Percentiles rank a stretch among this genome's conserved stretches.
phyloP scores from a whole-genome alignment of 768 basidiomycete species.

The Favolaschia claudopus region DNA sequence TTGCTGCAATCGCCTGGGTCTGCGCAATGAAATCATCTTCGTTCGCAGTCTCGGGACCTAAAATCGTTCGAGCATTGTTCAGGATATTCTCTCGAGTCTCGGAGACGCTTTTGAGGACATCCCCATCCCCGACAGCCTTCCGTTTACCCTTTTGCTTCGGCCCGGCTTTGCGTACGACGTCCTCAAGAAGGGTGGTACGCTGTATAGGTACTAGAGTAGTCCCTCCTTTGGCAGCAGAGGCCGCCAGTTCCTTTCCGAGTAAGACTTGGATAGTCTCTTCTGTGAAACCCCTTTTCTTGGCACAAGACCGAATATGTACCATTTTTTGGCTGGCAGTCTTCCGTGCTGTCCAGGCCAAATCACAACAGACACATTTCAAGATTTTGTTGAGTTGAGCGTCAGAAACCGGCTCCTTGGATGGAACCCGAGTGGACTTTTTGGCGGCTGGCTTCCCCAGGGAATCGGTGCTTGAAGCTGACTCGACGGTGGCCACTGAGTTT shows the following conservation, averaged over 20 bases:
- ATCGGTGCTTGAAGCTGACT: constrained; percentile 16
- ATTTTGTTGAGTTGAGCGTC: constrained; percentile 57
- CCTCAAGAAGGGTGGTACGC: constrained; percentile 58
- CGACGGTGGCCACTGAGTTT: constrained; percentile 23
- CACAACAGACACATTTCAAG: constrained; percentile 69
- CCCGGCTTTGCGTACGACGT: constrained; percentile 54
- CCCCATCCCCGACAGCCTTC: constrained; percentile 38
- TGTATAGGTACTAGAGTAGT: constrained; percentile 18
- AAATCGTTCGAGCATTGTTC: constrained; percentile 43
- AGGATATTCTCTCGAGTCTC: constrained; percentile 55
- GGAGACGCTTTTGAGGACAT: constrained; percentile 54
- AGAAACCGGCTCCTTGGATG: constrained; percentile 41
- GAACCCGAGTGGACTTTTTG: constrained; percentile 15
- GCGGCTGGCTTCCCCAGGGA: constrained; percentile 14
- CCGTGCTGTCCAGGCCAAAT: constrained; percentile 70
- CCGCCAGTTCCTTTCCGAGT: constrained; percentile 55
- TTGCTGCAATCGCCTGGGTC: constrained; percentile 23
- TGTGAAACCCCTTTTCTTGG: constrained; percentile 62
- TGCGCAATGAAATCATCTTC: constrained; percentile 13
- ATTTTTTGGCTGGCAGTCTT: constrained; percentile 72
- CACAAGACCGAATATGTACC: constrained; percentile 72
- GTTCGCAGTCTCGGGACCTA: constrained; percentile 31
- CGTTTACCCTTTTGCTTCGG: constrained; percentile 55
- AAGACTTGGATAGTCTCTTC: constrained; percentile 63
- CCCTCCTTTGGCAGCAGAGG: constrained; percentile 30